These are phyloP conservation scores for Skeletonema tropicum DNA, from an alignment of 108 stramenopile species.

Conservation along the genomic window DNA sequence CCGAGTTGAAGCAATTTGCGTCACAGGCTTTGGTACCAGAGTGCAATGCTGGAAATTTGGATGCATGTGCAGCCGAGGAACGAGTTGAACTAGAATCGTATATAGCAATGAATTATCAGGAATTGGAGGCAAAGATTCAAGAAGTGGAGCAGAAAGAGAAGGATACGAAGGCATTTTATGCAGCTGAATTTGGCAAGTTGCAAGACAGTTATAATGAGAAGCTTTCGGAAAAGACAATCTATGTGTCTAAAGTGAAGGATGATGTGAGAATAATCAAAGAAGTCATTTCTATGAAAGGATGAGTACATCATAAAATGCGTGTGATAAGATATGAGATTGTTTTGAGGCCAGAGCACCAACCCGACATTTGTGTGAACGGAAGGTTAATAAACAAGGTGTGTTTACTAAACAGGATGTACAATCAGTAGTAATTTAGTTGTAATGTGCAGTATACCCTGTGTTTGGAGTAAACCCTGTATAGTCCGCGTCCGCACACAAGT, in stretches of 20 bases:
- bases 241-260: conserved; percentile 20
- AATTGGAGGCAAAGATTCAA: conserved; percentile 36
- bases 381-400: too few relatives aligned
- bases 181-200: conserved; percentile 20
- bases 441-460: too few relatives aligned
- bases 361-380: too few relatives aligned
- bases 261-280: conserved; percentile 29
- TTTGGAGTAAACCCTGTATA: too few relatives aligned
- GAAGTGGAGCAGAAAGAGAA: conserved; percentile 19
- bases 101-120: conserved; percentile 37
- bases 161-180: conserved; percentile 11
- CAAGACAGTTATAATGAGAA: conserved; percentile 29
- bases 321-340: too few relatives aligned
- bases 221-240: conserved; percentile 16
- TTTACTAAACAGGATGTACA: too few relatives aligned
- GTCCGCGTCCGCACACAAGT: too few relatives aligned
- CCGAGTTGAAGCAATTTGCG: conserved; percentile 54
- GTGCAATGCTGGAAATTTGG: conserved; percentile 56
- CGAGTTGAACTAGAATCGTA: conserved; percentile 37
- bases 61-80: conserved; percentile 57
- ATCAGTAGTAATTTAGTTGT: too few relatives aligned
- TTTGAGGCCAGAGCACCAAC: too few relatives aligned
- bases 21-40: conserved; percentile 44
- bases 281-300: conserved; percentile 8
- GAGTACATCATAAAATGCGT: too few relatives aligned